Percentiles rank a stretch among this genome's conserved stretches.
Evolutionary conservation across 2,329 filamentous ascomycete species (phyloP).

Genomic region (Zopfia rhizophila): DNA sequence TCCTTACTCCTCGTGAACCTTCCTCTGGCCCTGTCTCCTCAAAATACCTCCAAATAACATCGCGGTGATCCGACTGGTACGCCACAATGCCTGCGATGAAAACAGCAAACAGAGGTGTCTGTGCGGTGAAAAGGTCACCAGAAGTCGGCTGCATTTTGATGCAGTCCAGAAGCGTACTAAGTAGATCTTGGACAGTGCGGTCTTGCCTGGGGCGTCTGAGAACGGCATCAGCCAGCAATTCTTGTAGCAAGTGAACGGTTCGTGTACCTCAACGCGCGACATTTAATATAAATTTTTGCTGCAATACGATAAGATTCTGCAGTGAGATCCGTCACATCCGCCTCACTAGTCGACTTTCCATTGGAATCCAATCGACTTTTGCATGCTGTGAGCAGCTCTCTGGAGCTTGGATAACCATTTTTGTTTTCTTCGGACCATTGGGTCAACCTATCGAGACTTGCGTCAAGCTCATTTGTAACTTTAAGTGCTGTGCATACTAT

Average conservation of each 20-base stretch:
- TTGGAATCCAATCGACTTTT: too few relatives aligned
- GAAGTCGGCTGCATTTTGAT: background rate
- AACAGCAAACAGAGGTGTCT: conserved; percentile 1
- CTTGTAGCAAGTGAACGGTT: too few relatives aligned
- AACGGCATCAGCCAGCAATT: too few relatives aligned
- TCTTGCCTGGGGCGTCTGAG: background rate
- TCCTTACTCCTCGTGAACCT: background rate
- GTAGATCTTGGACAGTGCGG: background rate
- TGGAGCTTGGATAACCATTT: too few relatives aligned
- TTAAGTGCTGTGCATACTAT: too few relatives aligned
- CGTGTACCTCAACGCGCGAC: background rate
- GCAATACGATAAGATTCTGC: background rate
- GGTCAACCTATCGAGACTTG: too few relatives aligned
- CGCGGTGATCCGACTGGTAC: background rate
- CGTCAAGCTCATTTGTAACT: too few relatives aligned
- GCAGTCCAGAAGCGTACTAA: background rate
- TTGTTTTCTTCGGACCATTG: too few relatives aligned
- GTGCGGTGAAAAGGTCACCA: background rate
- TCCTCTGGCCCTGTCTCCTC: background rate
- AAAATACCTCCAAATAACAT: background rate
- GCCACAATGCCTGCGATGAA: background rate
- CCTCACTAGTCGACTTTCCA: too few relatives aligned
- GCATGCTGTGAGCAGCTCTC: too few relatives aligned
- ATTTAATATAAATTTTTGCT: background rate
- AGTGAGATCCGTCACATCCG: background rate